Evolutionary conservation across 208 protist species (phyloP).

Genomic region (Leishmania major): DNA sequence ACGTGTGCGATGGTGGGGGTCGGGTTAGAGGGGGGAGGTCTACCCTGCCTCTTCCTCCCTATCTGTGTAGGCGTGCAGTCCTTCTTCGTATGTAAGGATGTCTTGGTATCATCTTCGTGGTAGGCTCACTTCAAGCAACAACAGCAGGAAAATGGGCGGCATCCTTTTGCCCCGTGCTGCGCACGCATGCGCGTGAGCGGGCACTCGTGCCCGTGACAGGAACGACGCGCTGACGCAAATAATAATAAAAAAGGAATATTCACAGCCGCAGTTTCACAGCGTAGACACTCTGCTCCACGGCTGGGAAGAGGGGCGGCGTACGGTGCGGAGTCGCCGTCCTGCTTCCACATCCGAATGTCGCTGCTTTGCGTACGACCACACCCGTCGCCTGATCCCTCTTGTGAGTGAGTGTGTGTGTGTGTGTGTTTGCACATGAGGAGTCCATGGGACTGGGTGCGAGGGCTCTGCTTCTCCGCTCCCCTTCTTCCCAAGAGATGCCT

Average conservation of each 20-base stretch:
- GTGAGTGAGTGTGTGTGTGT: not conserved
- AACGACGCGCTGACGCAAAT: not conserved
- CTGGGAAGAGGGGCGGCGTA: too few species aligned
- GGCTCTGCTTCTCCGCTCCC: not conserved
- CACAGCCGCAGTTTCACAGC: not conserved
- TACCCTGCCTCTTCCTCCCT: not conserved
- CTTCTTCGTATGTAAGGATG: not conserved
- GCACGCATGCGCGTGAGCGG: too few species aligned
- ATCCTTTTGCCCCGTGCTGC: too few species aligned
- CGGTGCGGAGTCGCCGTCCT: not conserved
- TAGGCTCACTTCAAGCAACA: not conserved
- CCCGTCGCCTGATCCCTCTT: not conserved
- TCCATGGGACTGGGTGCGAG: not conserved
- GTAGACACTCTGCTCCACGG: not conserved
- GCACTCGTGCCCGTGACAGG: not conserved
- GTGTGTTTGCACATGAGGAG: not conserved
- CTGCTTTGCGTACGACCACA: not conserved
- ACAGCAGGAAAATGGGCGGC: too few species aligned
- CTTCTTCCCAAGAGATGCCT: not conserved
- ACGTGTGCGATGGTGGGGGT: not conserved
- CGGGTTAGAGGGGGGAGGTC: not conserved
- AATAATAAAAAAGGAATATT: not conserved
- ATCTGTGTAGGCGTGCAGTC: not conserved
- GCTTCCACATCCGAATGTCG: not conserved
- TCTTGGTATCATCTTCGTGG: constrained; percentile 5